Evolutionary conservation across 2,329 filamentous ascomycete species (phyloP).

Genomic region (Calonectria multiphialidica): DNA sequence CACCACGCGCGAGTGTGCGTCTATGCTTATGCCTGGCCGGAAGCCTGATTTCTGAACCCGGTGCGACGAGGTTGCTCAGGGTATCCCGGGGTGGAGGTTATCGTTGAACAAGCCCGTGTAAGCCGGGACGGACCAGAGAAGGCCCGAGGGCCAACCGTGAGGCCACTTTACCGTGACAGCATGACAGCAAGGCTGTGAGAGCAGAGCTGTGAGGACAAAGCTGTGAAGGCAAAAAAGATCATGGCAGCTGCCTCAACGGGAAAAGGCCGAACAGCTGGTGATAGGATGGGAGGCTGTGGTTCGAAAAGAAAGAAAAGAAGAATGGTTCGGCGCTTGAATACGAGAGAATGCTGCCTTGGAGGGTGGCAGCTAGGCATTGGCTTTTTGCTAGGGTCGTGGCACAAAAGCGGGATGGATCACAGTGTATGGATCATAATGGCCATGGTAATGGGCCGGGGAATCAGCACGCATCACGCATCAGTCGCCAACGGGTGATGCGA

Average conservation of each 20-base stretch:
- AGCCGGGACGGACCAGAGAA: neutral
- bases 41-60: constrained; percentile 36
- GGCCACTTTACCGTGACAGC: neutral
- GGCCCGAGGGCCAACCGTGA: neutral
- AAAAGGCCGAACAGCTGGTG: constrained; percentile 12
- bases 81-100: constrained; percentile 11
- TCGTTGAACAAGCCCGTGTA: neutral
- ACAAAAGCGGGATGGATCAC: neutral
- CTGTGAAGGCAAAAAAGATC: too few relatives aligned
- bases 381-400: constrained; percentile 9
- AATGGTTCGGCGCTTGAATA: constrained; percentile 37
- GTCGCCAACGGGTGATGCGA: neutral
- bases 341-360: constrained; percentile 37
- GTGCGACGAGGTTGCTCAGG: neutral
- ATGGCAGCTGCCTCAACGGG: constrained; percentile 5
- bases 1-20: constrained; percentile 24
- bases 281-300: neutral
- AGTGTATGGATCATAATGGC: neutral
- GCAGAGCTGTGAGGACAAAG: too few relatives aligned
- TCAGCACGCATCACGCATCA: constrained; percentile 5
- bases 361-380: constrained; percentile 26
- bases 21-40: constrained; percentile 27
- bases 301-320: neutral
- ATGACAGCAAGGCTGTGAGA: neutral
- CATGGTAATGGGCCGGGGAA: neutral